These are phyloP conservation scores for Erodium texanum DNA, from an alignment of 441 rosid species.

Conservation along the genomic window DNA sequence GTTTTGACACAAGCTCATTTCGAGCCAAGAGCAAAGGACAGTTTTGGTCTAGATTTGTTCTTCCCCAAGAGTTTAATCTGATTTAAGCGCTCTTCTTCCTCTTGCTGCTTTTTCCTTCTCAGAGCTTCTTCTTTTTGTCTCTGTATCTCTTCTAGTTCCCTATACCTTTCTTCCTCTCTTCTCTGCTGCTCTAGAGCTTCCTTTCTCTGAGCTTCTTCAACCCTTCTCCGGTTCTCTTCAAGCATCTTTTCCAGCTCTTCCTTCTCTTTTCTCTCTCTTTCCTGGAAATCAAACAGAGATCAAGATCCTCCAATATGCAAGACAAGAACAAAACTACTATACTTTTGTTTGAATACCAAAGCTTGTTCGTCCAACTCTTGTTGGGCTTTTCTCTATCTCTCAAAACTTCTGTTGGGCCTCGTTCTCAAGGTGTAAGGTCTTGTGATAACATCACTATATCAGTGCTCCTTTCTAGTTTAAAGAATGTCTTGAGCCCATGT, in stretches of 20 bases:
- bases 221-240: slow-evolving; percentile 65
- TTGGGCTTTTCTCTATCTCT: too few relatives aligned
- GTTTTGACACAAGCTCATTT: slow-evolving; percentile 34
- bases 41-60: slow-evolving; percentile 84
- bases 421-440: too few relatives aligned
- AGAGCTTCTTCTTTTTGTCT: slow-evolving; percentile 72
- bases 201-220: slow-evolving; percentile 75
- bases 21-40: slow-evolving; percentile 76
- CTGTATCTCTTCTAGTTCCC: slow-evolving; percentile 75
- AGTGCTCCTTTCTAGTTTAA: too few relatives aligned
- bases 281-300: slow-evolving; percentile 34
- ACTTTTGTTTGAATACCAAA: neutral
- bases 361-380: too few relatives aligned
- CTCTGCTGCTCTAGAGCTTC: slow-evolving; percentile 81
- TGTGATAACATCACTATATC: too few relatives aligned
- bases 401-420: too few relatives aligned
- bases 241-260: slow-evolving; percentile 69
- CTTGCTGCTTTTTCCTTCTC: slow-evolving; percentile 74
- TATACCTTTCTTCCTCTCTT: slow-evolving; percentile 73
- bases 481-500: too few relatives aligned
- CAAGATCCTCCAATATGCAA: neutral
- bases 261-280: slow-evolving; percentile 53
- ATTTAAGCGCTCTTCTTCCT: slow-evolving; percentile 80
- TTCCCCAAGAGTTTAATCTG: slow-evolving; percentile 89
- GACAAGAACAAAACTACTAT: neutral